phyloP scores from a whole-genome alignment of 805 yeast species.

The Dipodascopsis tothii region DNA sequence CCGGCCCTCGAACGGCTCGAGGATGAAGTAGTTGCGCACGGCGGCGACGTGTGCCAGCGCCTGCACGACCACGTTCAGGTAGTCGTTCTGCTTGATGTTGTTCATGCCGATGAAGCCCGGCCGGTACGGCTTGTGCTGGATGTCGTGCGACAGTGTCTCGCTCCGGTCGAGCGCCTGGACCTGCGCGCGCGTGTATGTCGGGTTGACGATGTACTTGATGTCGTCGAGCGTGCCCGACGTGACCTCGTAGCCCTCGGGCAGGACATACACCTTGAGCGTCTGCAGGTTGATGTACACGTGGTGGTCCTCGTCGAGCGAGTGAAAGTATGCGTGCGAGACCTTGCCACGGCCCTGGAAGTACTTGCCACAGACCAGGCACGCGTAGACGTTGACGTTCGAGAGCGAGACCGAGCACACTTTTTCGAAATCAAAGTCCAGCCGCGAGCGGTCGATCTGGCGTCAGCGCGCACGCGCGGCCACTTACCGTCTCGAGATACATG shows the following conservation, averaged over 20 bases:
- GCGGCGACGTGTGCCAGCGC: slow-evolving; percentile 46
- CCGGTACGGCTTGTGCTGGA: slow-evolving; percentile 40
- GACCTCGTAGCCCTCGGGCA: slow-evolving; percentile 57
- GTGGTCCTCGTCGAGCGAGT: slow-evolving; percentile 56
- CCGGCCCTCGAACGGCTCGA: slow-evolving; percentile 21
- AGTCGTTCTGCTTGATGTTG: slow-evolving; percentile 45
- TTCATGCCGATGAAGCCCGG: slow-evolving; percentile 65
- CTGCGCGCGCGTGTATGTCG: slow-evolving; percentile 38
- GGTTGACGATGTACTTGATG: slow-evolving; percentile 47
- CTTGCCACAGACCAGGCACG: slow-evolving; percentile 68
- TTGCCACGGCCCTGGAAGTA: slow-evolving; percentile 61
- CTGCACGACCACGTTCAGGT: slow-evolving; percentile 52
- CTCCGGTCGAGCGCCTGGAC: slow-evolving; percentile 32
- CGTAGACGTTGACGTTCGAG: slow-evolving; percentile 54
- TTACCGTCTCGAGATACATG: slow-evolving; percentile 21
- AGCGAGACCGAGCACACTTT: slow-evolving; percentile 58
- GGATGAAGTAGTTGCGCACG: slow-evolving; percentile 43
- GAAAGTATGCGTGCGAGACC: slow-evolving; percentile 60
- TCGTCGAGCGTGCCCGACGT: slow-evolving; percentile 40
- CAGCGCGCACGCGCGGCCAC: no score
- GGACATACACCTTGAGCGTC: slow-evolving; percentile 42
- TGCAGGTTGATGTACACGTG: slow-evolving; percentile 54
- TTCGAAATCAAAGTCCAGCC: slow-evolving; percentile 62
- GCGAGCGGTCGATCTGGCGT: slow-evolving; percentile 14
- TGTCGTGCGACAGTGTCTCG: slow-evolving; percentile 34